Evolutionary conservation across 2,329 filamentous ascomycete genomes (phyloP).

Genomic region (Nectriaceae sp.): DNA sequence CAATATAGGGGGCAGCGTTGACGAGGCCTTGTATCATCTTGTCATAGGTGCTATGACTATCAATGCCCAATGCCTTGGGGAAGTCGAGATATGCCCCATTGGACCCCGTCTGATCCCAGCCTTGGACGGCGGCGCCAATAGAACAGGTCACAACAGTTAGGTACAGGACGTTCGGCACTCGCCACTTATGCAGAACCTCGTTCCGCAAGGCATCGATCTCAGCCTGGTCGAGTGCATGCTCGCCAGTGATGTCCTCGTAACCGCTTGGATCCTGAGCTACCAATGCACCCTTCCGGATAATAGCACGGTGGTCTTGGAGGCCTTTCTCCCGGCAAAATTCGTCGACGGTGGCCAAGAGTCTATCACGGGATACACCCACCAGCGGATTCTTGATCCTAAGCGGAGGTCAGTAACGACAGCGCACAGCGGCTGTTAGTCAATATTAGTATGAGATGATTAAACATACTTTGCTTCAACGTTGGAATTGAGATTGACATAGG

Average conservation of each 20-base stretch:
- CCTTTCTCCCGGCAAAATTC: constrained; percentile 62
- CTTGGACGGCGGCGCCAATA: constrained; percentile 69
- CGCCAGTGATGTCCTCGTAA: constrained; percentile 60
- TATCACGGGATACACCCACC: constrained; percentile 51
- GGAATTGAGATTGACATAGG: constrained; percentile 45
- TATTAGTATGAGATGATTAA: background rate
- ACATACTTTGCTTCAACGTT: constrained; percentile 50
- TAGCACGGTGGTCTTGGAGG: constrained; percentile 56
- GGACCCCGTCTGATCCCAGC: constrained; percentile 67
- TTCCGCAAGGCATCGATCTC: constrained; percentile 62
- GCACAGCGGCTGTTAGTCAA: background rate
- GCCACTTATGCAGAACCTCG: constrained; percentile 69
- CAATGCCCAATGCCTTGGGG: constrained; percentile 52
- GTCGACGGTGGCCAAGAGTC: constrained; percentile 57
- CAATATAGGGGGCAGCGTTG: constrained; percentile 59
- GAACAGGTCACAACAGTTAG: constrained; percentile 69
- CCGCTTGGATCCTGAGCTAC: constrained; percentile 69
- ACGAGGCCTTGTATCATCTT: constrained; percentile 64
- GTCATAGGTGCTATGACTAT: constrained; percentile 35
- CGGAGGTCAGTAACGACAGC: constrained; percentile 14
- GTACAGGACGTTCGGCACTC: constrained; percentile 62
- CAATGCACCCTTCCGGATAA: constrained; percentile 70
- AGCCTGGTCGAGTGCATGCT: constrained; percentile 57
- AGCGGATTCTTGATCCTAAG: constrained; percentile 49
- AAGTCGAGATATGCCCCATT: constrained; percentile 67